These are phyloP conservation scores for Phellopilus nigrolimitatus DNA, from an alignment of 1,284 basidiomycete genomes.

Conservation along the genomic window DNA sequence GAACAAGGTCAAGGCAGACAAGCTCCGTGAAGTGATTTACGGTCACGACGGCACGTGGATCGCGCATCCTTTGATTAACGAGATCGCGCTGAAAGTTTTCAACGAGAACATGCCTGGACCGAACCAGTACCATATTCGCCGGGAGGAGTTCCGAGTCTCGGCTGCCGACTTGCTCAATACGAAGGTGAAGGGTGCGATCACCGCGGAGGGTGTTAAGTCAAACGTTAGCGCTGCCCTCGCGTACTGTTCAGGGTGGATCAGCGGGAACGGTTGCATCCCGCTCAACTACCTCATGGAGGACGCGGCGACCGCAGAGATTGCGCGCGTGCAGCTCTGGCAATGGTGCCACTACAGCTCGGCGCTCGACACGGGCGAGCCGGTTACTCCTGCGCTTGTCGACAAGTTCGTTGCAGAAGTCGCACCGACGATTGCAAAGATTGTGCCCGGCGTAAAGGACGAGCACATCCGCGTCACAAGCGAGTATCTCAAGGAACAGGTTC, in stretches of 20 bases:
- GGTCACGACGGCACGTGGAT: slow-evolving; percentile 99
- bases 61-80: slow-evolving; percentile 94
- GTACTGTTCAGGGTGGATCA: slow-evolving; percentile 92
- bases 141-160: slow-evolving; percentile 86
- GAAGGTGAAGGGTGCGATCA: slow-evolving; percentile 82
- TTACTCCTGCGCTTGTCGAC: slow-evolving; percentile 78
- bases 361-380: slow-evolving; percentile 73
- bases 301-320: slow-evolving; percentile 96
- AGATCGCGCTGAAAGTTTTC: slow-evolving; percentile 90
- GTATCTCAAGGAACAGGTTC: slow-evolving; percentile 86
- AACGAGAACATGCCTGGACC: slow-evolving; percentile 91
- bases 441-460: slow-evolving; percentile 66
- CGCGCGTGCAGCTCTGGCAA: slow-evolving; percentile 97
- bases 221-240: slow-evolving; percentile 84
- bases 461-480: slow-evolving; percentile 77
- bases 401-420: slow-evolving; percentile 74
- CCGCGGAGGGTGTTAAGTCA: slow-evolving; percentile 76
- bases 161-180: slow-evolving; percentile 85
- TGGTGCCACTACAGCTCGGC: slow-evolving; percentile 84
- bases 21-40: slow-evolving; percentile 91
- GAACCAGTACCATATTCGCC: slow-evolving; percentile 94
- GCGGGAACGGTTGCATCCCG: slow-evolving; percentile 96
- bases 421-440: slow-evolving; percentile 64
- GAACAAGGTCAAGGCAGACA: slow-evolving; percentile 96
- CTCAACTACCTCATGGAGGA: slow-evolving; percentile 98